phyloP scores from a whole-genome alignment of 2,329 filamentous ascomycete species.

The Tolypocladium endophyticum region DNA sequence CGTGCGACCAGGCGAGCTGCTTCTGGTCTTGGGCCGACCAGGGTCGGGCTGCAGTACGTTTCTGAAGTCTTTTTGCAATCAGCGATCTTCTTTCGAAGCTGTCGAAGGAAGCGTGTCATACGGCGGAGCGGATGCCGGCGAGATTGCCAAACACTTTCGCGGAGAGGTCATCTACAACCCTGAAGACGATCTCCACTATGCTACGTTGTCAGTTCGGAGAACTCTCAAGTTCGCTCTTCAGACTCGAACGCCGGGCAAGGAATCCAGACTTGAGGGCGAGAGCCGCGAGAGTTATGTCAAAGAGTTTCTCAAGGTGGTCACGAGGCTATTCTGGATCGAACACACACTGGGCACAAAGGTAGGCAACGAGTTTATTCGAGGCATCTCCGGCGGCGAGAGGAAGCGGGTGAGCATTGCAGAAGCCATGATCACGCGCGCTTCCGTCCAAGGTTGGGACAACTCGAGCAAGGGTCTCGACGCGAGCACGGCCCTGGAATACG shows the following conservation, averaged over 20 bases:
- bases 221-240: conserved; percentile 58
- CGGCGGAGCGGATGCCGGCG: conserved; percentile 33
- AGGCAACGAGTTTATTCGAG: conserved; percentile 56
- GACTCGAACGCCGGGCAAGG: conserved; percentile 44
- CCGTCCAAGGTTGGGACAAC: conserved; percentile 65
- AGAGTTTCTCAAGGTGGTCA: conserved; percentile 48
- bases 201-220: conserved; percentile 55
- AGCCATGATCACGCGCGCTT: conserved; percentile 46
- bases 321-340: conserved; percentile 61
- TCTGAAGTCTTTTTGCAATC: conserved; percentile 62
- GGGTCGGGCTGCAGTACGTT: conserved; percentile 62
- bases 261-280: conserved; percentile 47
- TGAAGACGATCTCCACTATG: conserved; percentile 59
- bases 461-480: conserved; percentile 62
- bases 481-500: conserved; percentile 63
- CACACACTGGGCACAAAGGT: conserved; percentile 61
- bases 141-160: conserved; percentile 42
- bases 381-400: conserved; percentile 52
- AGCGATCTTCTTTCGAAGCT: conserved; percentile 50
- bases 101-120: conserved; percentile 58
- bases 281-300: conserved; percentile 42
- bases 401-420: conserved; percentile 72
- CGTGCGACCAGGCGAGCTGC: conserved; percentile 60
- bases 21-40: conserved; percentile 56
- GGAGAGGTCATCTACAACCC: conserved; percentile 59